Conservation (phyloP, 2,329 filamentous ascomycete genomes). For the Aureobasidium sp. region DNA sequence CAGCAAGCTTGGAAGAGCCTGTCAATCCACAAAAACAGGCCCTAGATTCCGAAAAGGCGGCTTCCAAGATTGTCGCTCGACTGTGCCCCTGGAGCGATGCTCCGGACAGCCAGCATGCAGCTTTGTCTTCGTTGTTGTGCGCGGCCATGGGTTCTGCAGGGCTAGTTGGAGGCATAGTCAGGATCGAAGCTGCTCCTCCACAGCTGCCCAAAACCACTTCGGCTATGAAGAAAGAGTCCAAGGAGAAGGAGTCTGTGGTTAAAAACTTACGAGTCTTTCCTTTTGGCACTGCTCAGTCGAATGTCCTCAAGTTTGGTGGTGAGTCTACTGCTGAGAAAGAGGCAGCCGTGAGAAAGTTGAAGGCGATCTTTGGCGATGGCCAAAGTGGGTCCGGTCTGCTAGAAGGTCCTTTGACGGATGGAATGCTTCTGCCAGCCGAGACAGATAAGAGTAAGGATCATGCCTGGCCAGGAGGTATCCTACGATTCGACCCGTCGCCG, state of each 20-base stretch:
- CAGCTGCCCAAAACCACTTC: constrained; percentile 59
- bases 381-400: constrained; percentile 56
- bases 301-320: constrained; percentile 71
- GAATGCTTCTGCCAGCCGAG: constrained; percentile 64
- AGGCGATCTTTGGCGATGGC: constrained; percentile 60
- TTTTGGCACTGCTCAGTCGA: constrained; percentile 47
- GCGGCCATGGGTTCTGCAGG: constrained; percentile 62
- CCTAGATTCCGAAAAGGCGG: constrained; percentile 49
- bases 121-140: constrained; percentile 72
- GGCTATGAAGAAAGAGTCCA: constrained; percentile 32
- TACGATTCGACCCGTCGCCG: constrained; percentile 64
- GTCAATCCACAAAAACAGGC: constrained; percentile 66
- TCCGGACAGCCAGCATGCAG: constrained; percentile 71
- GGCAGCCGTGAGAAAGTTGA: constrained; percentile 64
- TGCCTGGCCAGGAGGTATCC: constrained; percentile 75
- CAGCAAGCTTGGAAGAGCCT: constrained; percentile 65
- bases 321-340: constrained; percentile 79
- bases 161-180: constrained; percentile 78
- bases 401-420: constrained; percentile 81
- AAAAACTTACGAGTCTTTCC: constrained; percentile 72
- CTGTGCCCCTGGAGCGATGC: constrained; percentile 77
- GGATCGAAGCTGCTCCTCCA: constrained; percentile 73
- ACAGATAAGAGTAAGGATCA: constrained; percentile 47
- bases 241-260: constrained; percentile 42
- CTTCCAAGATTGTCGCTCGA: constrained; percentile 67